Evolutionary conservation across 352 stramenopile genomes (phyloP), one percentile per base, ranked within the genome.

Genomic region (Peronospora destructor): DNA sequence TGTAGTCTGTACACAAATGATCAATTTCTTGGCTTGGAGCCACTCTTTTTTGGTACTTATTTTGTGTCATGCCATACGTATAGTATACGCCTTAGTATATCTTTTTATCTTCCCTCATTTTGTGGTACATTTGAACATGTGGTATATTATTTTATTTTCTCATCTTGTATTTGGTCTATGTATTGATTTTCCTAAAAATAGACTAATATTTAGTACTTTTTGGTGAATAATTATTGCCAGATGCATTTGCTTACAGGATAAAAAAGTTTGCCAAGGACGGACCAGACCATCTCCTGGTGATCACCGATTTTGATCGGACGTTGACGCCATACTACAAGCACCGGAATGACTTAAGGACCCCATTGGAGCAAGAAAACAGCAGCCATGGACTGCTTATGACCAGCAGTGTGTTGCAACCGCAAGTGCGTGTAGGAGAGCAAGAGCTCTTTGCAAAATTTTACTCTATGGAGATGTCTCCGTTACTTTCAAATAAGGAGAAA

Each of bases 241-340:
- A 90, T 54, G 66, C 16, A 7, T 87, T 90, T 54, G 73, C 78
- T 33, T 60, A 60, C 38, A 90, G 87, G 60, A 77, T 76, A 65
- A 76, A 72, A 37, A 85, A 85, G 19, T 86, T 90, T 49, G 66
- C 59, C 28, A 59, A 60, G 16, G 78, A 86, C 44, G 78, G 76
- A 13, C 47, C 76, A n/a, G 63, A 72, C 36, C 71, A 83, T 36
- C 38, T 90, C 21, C 42, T 90, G 38, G 65, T 90, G 45, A 86
- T 90, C 37, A 62, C 76, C 26, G 19, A 90, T 38, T 90, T 90
- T 53, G 79, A 90, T 53, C 73, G 78, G 42, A 21, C 19, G 19
- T 21, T 21, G 19, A 21, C 19, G 19, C 19, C 19, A 21, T 21
- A 21, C 19, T 21, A 90, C 76, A 71, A 67, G 53, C 48, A 49